phyloP scores from a whole-genome alignment of 176 grass and related monocot genomes.

The Aegilops longissima region DNA sequence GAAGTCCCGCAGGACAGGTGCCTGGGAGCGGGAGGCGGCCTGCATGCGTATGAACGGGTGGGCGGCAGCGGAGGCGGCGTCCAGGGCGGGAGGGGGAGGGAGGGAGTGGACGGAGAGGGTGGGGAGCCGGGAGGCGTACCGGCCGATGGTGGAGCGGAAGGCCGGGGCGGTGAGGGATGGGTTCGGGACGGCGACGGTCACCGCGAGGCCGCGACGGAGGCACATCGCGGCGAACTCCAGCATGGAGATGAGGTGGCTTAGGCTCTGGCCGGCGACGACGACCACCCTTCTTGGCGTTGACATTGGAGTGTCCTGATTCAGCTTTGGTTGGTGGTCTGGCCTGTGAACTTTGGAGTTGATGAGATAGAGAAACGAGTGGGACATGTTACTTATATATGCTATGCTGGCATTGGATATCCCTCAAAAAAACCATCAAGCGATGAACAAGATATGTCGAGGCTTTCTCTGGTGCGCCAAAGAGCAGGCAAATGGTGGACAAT shows the following conservation, averaged over 20 bases:
- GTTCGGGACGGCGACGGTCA: conserved; percentile 21
- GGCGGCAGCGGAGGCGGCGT: not conserved
- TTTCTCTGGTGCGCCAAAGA: too few species aligned
- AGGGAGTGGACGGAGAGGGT: conserved; percentile 41
- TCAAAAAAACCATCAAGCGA: too few species aligned
- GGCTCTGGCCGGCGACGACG: not conserved
- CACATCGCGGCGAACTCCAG: conserved; percentile 39
- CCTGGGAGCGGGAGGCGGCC: conserved; percentile 18
- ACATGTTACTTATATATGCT: not conserved
- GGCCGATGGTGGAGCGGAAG: not conserved
- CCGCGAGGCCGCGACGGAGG: conserved; percentile 27
- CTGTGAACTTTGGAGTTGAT: too few species aligned
- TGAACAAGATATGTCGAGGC: too few species aligned
- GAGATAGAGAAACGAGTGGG: not conserved
- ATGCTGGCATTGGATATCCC: too few species aligned
- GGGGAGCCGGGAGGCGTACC: conserved; percentile 4
- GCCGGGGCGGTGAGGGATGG: not conserved
- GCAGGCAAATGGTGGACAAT: too few species aligned
- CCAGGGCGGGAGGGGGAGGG: not conserved
- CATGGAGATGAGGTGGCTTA: conserved; percentile 39
- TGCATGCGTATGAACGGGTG: conserved; percentile 3
- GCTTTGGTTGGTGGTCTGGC: not conserved
- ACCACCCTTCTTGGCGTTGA: conserved; percentile 1
- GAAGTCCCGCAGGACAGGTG: conserved; percentile 12
- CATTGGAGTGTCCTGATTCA: not conserved